Evolutionary conservation across 805 yeast genomes (phyloP).

Genomic region (Starmera caribaea): DNA sequence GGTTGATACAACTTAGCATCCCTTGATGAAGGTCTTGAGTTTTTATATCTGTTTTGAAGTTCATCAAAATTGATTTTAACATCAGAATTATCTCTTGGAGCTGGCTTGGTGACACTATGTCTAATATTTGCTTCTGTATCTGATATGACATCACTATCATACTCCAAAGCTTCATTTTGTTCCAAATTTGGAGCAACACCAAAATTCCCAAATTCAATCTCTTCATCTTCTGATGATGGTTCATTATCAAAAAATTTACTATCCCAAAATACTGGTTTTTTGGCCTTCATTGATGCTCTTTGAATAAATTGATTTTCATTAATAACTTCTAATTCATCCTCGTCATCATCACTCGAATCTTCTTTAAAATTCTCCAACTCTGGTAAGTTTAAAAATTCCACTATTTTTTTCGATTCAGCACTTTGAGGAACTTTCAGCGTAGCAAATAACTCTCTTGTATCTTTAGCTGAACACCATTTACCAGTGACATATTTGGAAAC

Average conservation of each 20-base stretch:
- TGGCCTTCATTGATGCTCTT: neutral
- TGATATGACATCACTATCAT: neutral
- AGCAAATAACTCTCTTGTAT: conserved; percentile 11
- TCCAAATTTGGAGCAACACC: neutral
- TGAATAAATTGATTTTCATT: conserved; percentile 5
- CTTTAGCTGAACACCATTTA: conserved; percentile 16
- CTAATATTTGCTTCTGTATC: neutral
- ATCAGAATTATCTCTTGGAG: too few relatives aligned
- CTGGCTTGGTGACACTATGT: too few relatives aligned
- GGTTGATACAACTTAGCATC: neutral
- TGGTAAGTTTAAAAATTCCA: conserved; percentile 3
- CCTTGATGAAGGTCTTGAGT: neutral
- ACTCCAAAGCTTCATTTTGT: neutral
- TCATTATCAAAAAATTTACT: conserved; percentile 6
- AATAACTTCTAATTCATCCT: conserved; percentile 1
- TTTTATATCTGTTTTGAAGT: too few relatives aligned
- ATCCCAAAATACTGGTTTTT: neutral
- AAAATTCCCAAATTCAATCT: neutral
- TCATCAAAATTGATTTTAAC: too few relatives aligned
- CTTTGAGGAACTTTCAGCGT: conserved; percentile 1
- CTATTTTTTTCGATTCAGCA: conserved; percentile 1
- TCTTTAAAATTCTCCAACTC: neutral
- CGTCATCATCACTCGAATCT: neutral
- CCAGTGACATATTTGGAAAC: conserved; percentile 12
- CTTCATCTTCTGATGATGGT: conserved; percentile 7